Evolutionary conservation across 768 basidiomycete genomes (phyloP), one percentile per base, ranked within the genome.

Genomic region (Daedaleopsis nitida): DNA sequence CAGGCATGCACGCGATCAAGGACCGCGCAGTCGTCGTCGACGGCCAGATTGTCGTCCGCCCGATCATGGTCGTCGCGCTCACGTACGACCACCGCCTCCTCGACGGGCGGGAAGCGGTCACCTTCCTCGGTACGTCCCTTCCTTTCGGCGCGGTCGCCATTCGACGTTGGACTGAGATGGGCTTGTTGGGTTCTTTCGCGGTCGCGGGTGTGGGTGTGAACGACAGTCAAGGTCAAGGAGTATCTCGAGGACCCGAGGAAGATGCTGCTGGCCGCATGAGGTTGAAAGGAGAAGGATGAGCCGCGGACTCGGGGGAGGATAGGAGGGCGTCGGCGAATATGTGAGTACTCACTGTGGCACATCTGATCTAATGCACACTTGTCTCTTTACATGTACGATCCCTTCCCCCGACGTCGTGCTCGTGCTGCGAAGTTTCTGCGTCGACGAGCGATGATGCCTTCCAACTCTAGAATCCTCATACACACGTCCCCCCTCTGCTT

Each of bases 61-160:
- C 96, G 34, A 93, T 98, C 77, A 98, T 98, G 96, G 84, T 95
- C 47, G 87, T 96, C 54, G 92, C 91, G 9, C 82, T 94, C 61
- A 96, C 95, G 0, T 98, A 98, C 73, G 96, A 98, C 75, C 96
- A 98, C 78, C 84, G 96, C 63, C 76, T 99, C 69, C 82, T 99
- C 66, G 96, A 99, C 72, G 96, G 96, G 38, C 82, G 96, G 66
- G 96, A 99, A 76, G 96, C 91, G 37, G 91, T 94, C 55, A 96
- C 95, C 43, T 98, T 99, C 94, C 87, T 99, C 66, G 94, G 94
- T 95, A 66, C 66, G 91, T 80, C 57, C 43, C 21, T 43, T 54
- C 17, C 65, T 12, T 17, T 35, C 50, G 44, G 48, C 51, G n/a
- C 27, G 27, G 4, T 3, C 27, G 27, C 27, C 4, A 7, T 32